Conservation (phyloP, 2,329 filamentous ascomycete species). For the Rhexocercosporidium sp. region DNA sequence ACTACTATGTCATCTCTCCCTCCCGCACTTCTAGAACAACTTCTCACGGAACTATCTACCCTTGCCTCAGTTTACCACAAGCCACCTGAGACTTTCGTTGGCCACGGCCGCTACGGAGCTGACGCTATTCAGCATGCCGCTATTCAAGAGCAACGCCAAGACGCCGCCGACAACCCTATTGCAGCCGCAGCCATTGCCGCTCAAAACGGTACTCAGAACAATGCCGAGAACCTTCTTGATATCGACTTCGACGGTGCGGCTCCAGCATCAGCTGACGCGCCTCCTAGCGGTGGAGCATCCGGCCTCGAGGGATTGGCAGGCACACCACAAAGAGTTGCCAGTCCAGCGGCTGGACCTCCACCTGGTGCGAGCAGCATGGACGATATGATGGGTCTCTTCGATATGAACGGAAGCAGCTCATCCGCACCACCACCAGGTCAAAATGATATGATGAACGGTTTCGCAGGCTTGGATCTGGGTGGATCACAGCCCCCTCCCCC, state of each 20-base stretch:
- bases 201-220: slow-evolving; percentile 69
- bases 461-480: slow-evolving; percentile 79
- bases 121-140: slow-evolving; percentile 94
- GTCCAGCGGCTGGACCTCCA: slow-evolving; percentile 54
- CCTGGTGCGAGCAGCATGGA: slow-evolving; percentile 67
- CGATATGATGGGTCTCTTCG: slow-evolving; percentile 78
- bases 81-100: slow-evolving; percentile 96
- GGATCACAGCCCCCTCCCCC: slow-evolving; percentile 71
- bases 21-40: slow-evolving; percentile 80
- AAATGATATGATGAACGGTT: slow-evolving; percentile 70
- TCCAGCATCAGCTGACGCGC: slow-evolving; percentile 81
- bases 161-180: slow-evolving; percentile 91
- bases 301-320: slow-evolving; percentile 60
- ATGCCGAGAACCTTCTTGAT: slow-evolving; percentile 92
- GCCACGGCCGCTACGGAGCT: slow-evolving; percentile 90
- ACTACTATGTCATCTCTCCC: slow-evolving; percentile 93
- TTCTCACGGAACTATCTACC: slow-evolving; percentile 91
- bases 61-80: slow-evolving; percentile 98
- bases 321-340: slow-evolving; percentile 72
- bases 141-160: slow-evolving; percentile 93
- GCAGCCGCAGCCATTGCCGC: slow-evolving; percentile 80
- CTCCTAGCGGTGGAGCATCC: slow-evolving; percentile 55
- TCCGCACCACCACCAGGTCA: slow-evolving; percentile 37
- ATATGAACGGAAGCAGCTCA: slow-evolving; percentile 43
- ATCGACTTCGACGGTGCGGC: slow-evolving; percentile 95